A percentile compares a stretch with the other conserved stretches of the same genome.
phyloP scores from a whole-genome alignment of 2,329 filamentous ascomycete species.

The Dactylellina leptospora region DNA sequence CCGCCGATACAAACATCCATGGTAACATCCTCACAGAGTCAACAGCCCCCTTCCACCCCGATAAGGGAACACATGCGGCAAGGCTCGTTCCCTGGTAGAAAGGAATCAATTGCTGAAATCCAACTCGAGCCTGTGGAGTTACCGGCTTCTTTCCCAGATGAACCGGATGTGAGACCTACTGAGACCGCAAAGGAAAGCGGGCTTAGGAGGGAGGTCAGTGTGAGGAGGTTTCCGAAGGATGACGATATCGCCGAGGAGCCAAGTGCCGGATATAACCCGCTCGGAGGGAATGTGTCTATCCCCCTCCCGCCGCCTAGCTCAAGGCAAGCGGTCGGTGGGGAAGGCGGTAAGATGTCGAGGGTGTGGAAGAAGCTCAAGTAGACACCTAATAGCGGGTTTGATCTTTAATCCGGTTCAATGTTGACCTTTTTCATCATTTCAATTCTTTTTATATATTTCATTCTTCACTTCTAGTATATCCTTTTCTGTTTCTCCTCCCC shows the following conservation, averaged over 20 bases:
- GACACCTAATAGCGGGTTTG: background rate
- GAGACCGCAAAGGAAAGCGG: background rate
- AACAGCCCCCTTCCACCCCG: constrained; percentile 30
- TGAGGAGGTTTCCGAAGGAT: constrained; percentile 31
- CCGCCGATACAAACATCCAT: constrained; percentile 47
- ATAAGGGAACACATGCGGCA: constrained; percentile 32
- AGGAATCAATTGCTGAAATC: constrained; percentile 5
- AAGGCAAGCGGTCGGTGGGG: background rate
- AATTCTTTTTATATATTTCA: constrained; percentile 6
- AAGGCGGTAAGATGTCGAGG: constrained; percentile 43
- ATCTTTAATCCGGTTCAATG: background rate
- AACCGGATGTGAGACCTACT: background rate
- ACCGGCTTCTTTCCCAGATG: constrained; percentile 37
- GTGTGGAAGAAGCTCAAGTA: constrained; percentile 52
- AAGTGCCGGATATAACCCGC: constrained; percentile 32
- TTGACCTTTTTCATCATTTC: background rate
- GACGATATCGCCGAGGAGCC: constrained; percentile 37
- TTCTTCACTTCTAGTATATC: background rate
- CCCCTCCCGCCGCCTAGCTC: constrained; percentile 12
- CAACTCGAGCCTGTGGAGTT: constrained; percentile 37
- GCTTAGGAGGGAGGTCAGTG: background rate
- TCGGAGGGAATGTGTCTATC: constrained; percentile 48
- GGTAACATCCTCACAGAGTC: constrained; percentile 7
- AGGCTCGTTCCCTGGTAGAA: constrained; percentile 16
- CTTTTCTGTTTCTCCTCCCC: background rate